Evolutionary conservation across 257 asterid species (phyloP), one percentile per base, ranked within the genome.

Genomic region (Solanum medicagineum): DNA sequence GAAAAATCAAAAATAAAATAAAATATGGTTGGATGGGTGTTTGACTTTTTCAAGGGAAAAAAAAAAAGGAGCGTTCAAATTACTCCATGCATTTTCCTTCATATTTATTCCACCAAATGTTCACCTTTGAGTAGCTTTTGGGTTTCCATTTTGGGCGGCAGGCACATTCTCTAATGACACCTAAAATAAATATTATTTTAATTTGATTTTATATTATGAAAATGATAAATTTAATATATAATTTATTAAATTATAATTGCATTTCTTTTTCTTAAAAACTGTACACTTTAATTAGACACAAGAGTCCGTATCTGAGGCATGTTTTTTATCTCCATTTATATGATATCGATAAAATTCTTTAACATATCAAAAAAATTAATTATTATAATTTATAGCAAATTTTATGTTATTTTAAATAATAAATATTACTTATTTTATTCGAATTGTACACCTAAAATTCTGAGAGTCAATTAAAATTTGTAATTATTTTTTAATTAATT

Each of bases 81-180:
- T 86, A 93, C 97, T 92, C 94, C 85, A 93, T 40, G 49, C 79
- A 88, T 4, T 32, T 75, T 26, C 20, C 20, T 63, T 49, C 24
- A 49, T 77, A 51, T 77, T 89, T 74, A 81, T 60, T 84, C 87
- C 88, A 88, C 92, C 91, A 84, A 89, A 89, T 51, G 63, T 86
- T 90, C 51, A 87, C 91, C 94, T 88, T 89, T 88, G 73, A 85
- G 90, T 89, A 87, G 83, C 84, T 86, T 85, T 80, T 86, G 83
- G 87, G 86, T 84, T 81, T 70, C 83, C 40, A 45, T 57, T 66
- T 85, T 13, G 87, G 71, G 77, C 26, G 85, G 89, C 22, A 75
- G 53, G 1, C 81, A 49, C 60, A 75, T 51, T 75, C 12, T 24
- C 5, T 29, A 57, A 87, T 88, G 85, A 87, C 88, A 84, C 88